Conservation (phyloP, 805 yeast species). For the Pichia ethanolica region DNA sequence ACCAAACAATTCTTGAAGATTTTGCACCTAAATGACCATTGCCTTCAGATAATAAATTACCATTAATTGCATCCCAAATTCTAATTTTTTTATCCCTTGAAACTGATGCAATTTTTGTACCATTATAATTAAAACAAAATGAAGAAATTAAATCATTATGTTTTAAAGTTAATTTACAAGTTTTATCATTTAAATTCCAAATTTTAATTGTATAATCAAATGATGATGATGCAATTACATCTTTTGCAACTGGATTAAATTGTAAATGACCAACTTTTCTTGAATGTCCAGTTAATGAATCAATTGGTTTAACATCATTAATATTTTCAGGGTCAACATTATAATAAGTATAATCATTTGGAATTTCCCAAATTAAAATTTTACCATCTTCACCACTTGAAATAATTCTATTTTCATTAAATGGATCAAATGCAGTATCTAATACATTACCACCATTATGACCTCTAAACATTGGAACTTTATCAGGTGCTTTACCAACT, state of each 20-base stretch:
- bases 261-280: conserved; percentile 90
- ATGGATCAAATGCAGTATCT: conserved; percentile 95
- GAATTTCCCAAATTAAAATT: conserved; percentile 82
- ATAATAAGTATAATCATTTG: conserved; percentile 68
- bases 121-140: conserved; percentile 85
- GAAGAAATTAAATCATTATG: conserved; percentile 93
- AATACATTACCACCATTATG: conserved; percentile 93
- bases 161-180: conserved; percentile 61
- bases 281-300: conserved; percentile 73
- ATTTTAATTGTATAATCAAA: conserved; percentile 85
- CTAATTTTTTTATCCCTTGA: conserved; percentile 86
- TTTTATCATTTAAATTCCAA: conserved; percentile 80
- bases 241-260: conserved; percentile 82
- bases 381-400: conserved; percentile 78
- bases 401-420: conserved; percentile 64
- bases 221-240: conserved; percentile 84
- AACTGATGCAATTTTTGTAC: conserved; percentile 78
- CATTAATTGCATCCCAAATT: conserved; percentile 83
- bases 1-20: conserved; percentile 81
- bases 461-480: conserved; percentile 89
- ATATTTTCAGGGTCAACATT: conserved; percentile 46
- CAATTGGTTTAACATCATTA: conserved; percentile 62
- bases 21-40: conserved; percentile 92
- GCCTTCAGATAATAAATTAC: conserved; percentile 72
- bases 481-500: conserved; percentile 89